Percentiles rank a stretch among this genome's conserved stretches.
These are phyloP conservation scores for Amylostereum areolatum DNA, from an alignment of 1,284 basidiomycete species.

Conservation along the genomic window DNA sequence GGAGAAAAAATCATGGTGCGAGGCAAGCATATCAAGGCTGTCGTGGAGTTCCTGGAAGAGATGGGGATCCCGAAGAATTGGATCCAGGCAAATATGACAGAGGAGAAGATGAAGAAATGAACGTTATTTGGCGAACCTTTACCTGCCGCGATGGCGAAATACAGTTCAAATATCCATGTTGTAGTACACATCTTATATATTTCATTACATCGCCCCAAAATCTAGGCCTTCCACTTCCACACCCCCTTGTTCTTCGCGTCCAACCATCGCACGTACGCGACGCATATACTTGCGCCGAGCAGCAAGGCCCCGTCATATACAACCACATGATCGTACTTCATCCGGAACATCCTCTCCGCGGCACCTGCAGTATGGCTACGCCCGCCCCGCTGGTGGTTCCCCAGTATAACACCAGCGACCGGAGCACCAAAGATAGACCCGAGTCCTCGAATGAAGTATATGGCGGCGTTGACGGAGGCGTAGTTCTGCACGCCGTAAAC, in stretches of 20 bases:
- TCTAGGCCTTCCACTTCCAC: constrained; percentile 35
- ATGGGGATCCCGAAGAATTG: constrained; percentile 77
- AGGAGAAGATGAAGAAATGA: no score
- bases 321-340: constrained; percentile 32
- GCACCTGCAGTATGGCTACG: not conserved
- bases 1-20: constrained; percentile 74
- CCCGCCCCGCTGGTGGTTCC: constrained; percentile 27
- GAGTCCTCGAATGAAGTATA: constrained; percentile 36
- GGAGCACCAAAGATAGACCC: constrained; percentile 35
- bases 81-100: no score
- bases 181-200: constrained; percentile 18
- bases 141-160: no score
- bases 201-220: not conserved
- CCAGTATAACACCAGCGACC: constrained; percentile 34
- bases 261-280: constrained; percentile 37
- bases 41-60: constrained; percentile 57
- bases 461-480: constrained; percentile 32
- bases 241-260: constrained; percentile 35
- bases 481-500: constrained; percentile 38
- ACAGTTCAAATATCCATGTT: no score
- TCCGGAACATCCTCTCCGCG: constrained; percentile 18
- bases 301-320: constrained; percentile 33
- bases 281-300: constrained; percentile 30
- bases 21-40: constrained; percentile 69
- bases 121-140: no score